Evolutionary conservation across 371 early-diverging fungal genomes (phyloP), one percentile per base, ranked within the genome.

Genomic region (Mucor plumbeus): DNA sequence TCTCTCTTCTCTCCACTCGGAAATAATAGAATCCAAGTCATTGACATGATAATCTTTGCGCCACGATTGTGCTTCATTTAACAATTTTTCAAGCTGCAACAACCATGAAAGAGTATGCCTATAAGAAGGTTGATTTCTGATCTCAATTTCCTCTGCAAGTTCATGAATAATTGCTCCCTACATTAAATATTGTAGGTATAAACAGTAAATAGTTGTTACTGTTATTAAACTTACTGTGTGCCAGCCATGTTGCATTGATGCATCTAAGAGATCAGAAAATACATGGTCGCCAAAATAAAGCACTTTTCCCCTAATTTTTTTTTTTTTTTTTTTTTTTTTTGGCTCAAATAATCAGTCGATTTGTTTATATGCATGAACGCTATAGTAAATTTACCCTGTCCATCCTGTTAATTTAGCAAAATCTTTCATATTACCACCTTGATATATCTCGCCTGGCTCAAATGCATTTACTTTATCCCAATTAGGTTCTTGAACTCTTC

Each of bases 271-370:
- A 64, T 90, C 91, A 17, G 88, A 88, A 69, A 85, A 90, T 4
- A 89, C 73, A 67, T 89, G 88, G 67, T 90, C 90, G 48, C 90
- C 90, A 72, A 90, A 81, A 68, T 90, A 90, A 35, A 90, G 70
- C 7, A 89, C 88, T 63, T 76, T 85, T 67, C 85, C 85, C 15
- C 89, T 80, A 19, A 31, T 57, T 19, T 39, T 57, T 38, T 7
- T 38, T 38, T 9, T 1, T 38, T 36, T 36, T 36, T 36, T 9
- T 9, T 6, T 36, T 5, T 9, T 36, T 36, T 5, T 6, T 36
- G 38, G 5, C 38, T 26, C 26, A 3, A 26, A 26, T 26, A 26
- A 26, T 26, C 26, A 26, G 3, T 26, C 26, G 3, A 26, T 26
- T 26, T 26, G 26, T 26, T 26, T 3, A 26, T 26, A 3, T 26